Evolutionary conservation across 768 basidiomycete genomes (phyloP), one percentile per base, ranked within the genome.

Genomic region (Asterophora lycoperdoides): DNA sequence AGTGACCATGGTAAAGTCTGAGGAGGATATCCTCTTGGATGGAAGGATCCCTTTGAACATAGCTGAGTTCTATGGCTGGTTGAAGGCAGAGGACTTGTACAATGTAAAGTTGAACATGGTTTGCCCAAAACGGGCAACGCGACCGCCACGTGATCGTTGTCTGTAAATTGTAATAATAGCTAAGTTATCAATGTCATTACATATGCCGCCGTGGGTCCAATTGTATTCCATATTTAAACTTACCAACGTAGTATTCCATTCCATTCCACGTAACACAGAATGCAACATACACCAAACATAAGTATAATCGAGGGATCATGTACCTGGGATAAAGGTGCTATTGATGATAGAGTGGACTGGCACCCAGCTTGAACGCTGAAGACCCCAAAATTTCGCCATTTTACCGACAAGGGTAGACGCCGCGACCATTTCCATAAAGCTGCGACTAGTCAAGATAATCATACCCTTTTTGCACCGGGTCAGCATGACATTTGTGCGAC

Each of bases 11-110:
- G 83, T 84, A 52, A 89, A 89, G 30, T 89, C 87, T 2, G 79
- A 66, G 19, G 82, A 80, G 19, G 81, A 70, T 44, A 81, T 61
- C 59, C 88, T 76, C 66, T 84, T 82, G 8, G 81, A 76, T 1
- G 85, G 83, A 30, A 90, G 70, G 46, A 91, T 88, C 58, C 79
- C 77, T 69, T 88, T 89, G 74, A 91, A 90, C 89, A 91, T 91
- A 60, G 63, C 65, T 48, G 55, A 46, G 43, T 47, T 52, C 41
- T 61, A 52, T 43, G 53, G 54, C 26, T 33, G n/a, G n/a, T n/a
- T n/a, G n/a, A n/a, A n/a, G n/a, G 13, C 19, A 33, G 33, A 17
- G 30, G n/a, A 44, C 36, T 23, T 23, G 23, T n/a, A n/a, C n/a
- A 46, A 33, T 8, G 20, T 46, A 23, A 44, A 44, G 56, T 51